Base-by-base conservation (phyloP, 2,329 filamentous ascomycete genomes). In the Parastagonospora nodorum region DNA sequence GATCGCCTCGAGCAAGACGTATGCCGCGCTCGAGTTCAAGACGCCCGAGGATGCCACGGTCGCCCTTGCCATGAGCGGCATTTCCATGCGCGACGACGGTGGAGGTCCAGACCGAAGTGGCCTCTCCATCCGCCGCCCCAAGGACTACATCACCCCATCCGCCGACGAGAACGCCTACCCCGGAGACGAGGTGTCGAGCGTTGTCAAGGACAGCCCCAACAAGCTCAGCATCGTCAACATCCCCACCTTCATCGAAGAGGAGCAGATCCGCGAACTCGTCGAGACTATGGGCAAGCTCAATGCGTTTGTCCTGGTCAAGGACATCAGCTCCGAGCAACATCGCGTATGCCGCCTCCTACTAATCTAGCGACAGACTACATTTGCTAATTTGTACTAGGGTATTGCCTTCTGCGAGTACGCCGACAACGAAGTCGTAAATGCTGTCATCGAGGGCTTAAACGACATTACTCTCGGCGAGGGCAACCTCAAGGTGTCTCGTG, bases 371-470 rank as follows among this genome's bases (percentile, higher is more conserved):
- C 11, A 28, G 9, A 43, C n/a, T 16, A 7, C 2, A 11, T 36
- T n/a, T 43, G 40, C 60, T 68, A 58, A 66, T 30, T 16, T 28
- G 12, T 30, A 53, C 29, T 60, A 96, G 88, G 94, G 94, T 29
- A 92, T 99, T 64, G 93, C 93, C 0, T 99, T 99, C 78, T 96
- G 91, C 76, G 95, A 99, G 75, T 99, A 97, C 64, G 81, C 84
- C 46, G 91, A 97, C 55, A 83, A 90, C 7, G 75, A 82, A 8
- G 83, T 84, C 33, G 97, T 94, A 19, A 87, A 89, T 50, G 88
- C 93, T 52, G 94, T 94, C 10, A 88, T 97, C 11, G 90, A 97
- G 61, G 91, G 90, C 9, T 79, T 99, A 28, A 93, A 97, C 66
- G 90, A 89, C 30, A 96, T 99, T 88, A 90, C 94, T 59, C 85